Evolutionary conservation across 768 basidiomycete species (phyloP), one percentile per base, ranked within the genome.

Genomic region (Leccinum aurantiacum): DNA sequence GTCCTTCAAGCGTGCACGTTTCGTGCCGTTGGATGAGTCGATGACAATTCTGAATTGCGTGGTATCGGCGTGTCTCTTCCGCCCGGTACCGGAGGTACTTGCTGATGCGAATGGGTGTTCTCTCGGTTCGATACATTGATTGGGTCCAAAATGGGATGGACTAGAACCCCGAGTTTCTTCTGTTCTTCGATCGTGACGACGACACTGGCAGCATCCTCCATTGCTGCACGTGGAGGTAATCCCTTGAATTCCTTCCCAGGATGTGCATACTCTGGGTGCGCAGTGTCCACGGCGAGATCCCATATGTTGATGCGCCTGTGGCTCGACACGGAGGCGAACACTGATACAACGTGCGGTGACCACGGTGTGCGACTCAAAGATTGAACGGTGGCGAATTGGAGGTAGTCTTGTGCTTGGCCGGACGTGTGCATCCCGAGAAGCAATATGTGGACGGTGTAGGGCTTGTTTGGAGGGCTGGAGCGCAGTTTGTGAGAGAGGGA

Each of bases 401-500:
- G 86, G 75, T 96, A 90, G 76, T 99, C 95, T 73, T 91, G 89
- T 4, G 91, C 86, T 76, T 95, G 91, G 6, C 90, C 91, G 33
- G 95, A 98, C 5, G 97, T 98, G 80, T 99, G 96, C 1, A 97
- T 99, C 38, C 96, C 97, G 48, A 98, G 88, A 35, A 99, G 87
- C 54, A 99, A 82, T 41, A 96, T 89, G 74, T 99, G 96, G 46
- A 88, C 85, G 9, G 93, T 93, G 77, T 96, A 98, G n/a, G 95
- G 87, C 69, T 95, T 96, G 76, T 90, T 88, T 57, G 89, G 78
- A 22, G 94, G 91, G 60, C 94, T 97, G n/a, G 54, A 19, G 31
- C 24, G 47, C 25, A 47, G 62, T 50, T 51, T 17, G 24, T 35
- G 5, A 54, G 37, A 41, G 8, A 17, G 51, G n/a, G 4, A 10